These are phyloP conservation scores for Orbilia blumenaviensis DNA, from an alignment of 2,329 filamentous ascomycete genomes.

Conservation along the genomic window DNA sequence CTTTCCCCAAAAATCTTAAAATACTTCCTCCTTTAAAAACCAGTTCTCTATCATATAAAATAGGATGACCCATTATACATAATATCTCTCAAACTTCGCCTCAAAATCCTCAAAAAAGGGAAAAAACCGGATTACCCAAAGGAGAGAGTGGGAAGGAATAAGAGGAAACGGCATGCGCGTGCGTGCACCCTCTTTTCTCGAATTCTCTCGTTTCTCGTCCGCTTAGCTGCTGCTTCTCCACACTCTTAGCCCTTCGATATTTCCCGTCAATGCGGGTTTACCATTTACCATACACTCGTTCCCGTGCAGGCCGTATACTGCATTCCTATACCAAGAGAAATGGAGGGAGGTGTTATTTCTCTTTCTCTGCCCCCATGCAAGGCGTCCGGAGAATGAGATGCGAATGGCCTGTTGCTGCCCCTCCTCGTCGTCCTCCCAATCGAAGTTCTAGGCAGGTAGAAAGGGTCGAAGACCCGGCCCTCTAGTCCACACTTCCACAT, in stretches of 20 bases:
- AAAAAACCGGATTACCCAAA: slow-evolving; percentile 36
- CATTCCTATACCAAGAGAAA: too few relatives aligned
- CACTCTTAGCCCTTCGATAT: slow-evolving; percentile 41
- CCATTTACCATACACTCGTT: background rate
- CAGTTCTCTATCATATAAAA: too few relatives aligned
- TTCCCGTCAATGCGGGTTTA: slow-evolving; percentile 31
- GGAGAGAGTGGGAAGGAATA: slow-evolving; percentile 25
- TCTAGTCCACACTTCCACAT: background rate
- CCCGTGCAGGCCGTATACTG: too few relatives aligned
- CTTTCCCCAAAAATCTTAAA: slow-evolving; percentile 36
- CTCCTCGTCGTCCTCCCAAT: background rate
- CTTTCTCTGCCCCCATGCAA: slow-evolving; percentile 33
- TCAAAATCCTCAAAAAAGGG: slow-evolving; percentile 44
- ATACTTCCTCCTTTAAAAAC: too few relatives aligned
- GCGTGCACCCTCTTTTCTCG: slow-evolving; percentile 37
- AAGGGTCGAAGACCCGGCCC: background rate
- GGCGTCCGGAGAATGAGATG: too few relatives aligned
- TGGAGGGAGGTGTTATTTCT: too few relatives aligned
- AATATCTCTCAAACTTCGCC: slow-evolving; percentile 38
- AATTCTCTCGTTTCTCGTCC: too few relatives aligned
- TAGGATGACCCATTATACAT: too few relatives aligned
- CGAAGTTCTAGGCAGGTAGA: slow-evolving; percentile 18
- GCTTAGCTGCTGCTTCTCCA: slow-evolving; percentile 33
- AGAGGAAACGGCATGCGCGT: slow-evolving; percentile 47
- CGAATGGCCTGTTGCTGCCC: too few relatives aligned